Evolutionary conservation across 2,329 filamentous ascomycete genomes (phyloP).

Genomic region (Aspergillus fijiensis): DNA sequence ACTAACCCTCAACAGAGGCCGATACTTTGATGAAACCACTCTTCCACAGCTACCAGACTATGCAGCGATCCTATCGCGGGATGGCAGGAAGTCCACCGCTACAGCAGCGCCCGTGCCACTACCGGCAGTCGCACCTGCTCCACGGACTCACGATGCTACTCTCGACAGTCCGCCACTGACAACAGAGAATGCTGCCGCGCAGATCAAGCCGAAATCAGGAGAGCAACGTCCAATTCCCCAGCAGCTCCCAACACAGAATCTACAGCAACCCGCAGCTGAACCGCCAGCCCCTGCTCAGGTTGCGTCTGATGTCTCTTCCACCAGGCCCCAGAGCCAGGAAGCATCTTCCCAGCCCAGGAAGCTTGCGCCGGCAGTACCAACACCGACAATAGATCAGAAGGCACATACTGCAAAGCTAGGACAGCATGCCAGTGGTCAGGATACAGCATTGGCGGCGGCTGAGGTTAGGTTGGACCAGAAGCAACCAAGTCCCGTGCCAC

Average conservation of each 20-base stretch:
- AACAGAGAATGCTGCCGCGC: slow-evolving; percentile 17
- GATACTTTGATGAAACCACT: slow-evolving; percentile 57
- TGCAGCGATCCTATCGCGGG: slow-evolving; percentile 31
- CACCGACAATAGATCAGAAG: slow-evolving; percentile 43
- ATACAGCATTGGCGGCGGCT: slow-evolving; percentile 22
- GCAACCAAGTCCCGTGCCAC: slow-evolving; percentile 17
- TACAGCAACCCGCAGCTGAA: slow-evolving; percentile 12
- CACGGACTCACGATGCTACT: slow-evolving; percentile 29
- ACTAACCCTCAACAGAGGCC: slow-evolving; percentile 41
- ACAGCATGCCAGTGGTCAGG: slow-evolving; percentile 26
- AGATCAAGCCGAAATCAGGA: slow-evolving; percentile 11
- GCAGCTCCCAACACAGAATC: slow-evolving; percentile 11
- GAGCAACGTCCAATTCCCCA: slow-evolving; percentile 3
- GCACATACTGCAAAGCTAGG: slow-evolving; percentile 19
- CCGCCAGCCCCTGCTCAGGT: slow-evolving; percentile 9
- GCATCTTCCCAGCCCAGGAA: slow-evolving; percentile 9
- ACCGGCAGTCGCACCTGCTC: slow-evolving; percentile 37
- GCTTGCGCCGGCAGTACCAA: slow-evolving; percentile 51
- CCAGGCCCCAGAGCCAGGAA: slow-evolving; percentile 14
- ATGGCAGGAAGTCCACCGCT: slow-evolving; percentile 24
- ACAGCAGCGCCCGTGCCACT: slow-evolving; percentile 33
- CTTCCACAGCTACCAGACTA: slow-evolving; percentile 45
- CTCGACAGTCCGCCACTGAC: slow-evolving; percentile 18
- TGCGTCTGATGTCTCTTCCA: slow-evolving; percentile 11
- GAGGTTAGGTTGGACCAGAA: slow-evolving; percentile 22